Percentiles rank a stretch among this genome's conserved stretches.
Conservation (phyloP, 257 asterid genomes). For the Plantago elongata region DNA sequence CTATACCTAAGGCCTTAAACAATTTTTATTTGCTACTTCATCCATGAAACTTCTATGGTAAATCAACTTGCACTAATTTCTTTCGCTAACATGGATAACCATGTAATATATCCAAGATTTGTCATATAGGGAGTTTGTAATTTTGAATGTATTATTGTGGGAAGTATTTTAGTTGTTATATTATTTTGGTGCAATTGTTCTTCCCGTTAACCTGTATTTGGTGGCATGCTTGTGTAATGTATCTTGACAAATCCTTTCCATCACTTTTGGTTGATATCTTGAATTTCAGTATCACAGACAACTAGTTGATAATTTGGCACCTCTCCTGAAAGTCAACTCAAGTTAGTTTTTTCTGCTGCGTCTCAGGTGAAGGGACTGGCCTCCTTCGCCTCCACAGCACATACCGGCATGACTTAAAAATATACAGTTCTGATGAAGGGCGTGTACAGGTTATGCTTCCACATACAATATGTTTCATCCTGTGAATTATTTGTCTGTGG, state of each 20-base stretch:
- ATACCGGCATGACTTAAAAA: constrained; percentile 90
- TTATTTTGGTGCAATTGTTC: neutral
- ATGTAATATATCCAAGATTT: neutral
- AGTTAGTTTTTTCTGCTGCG: constrained; percentile 16
- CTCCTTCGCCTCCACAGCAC: constrained; percentile 99
- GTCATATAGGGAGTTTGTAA: constrained; percentile 3
- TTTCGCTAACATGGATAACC: neutral
- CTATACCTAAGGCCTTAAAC: constrained; percentile 15
- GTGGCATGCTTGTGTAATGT: neutral
- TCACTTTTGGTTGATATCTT: neutral
- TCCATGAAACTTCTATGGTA: constrained; percentile 7
- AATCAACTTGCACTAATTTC: neutral
- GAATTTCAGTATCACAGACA: constrained; percentile 8
- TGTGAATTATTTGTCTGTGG: constrained; percentile 8
- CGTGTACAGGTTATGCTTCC: constrained; percentile 81
- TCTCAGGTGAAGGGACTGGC: constrained; percentile 96
- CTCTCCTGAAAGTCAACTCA: constrained; percentile 7
- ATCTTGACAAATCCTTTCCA: neutral
- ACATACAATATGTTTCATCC: constrained; percentile 10
- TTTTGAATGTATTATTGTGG: constrained; percentile 3
- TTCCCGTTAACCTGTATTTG: constrained; percentile 4
- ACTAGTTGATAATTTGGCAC: constrained; percentile 14
- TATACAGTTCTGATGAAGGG: constrained; percentile 98
- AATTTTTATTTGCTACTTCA: constrained; percentile 11
- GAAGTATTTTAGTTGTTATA: constrained; percentile 3